Conservation (phyloP, 306 rosid species). For the Adenanthera pavonina region DNA sequence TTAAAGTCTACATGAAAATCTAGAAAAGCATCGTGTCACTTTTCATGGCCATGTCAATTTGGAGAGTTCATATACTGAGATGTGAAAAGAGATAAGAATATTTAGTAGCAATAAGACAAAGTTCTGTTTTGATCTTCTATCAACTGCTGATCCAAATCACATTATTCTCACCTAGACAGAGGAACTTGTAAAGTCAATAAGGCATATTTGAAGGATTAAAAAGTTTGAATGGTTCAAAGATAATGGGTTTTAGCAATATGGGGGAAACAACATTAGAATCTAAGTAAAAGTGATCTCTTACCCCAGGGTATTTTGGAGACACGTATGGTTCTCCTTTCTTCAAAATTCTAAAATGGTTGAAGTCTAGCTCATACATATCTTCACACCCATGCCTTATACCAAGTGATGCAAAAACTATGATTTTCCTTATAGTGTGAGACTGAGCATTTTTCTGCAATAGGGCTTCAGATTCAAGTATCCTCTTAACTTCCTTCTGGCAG, state of each 20-base stretch:
- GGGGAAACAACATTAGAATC: constrained; percentile 4
- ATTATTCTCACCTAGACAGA: neutral
- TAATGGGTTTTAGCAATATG: neutral
- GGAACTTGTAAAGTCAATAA: neutral
- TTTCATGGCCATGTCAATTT: neutral
- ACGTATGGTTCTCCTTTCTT: constrained; percentile 74
- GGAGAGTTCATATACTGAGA: neutral
- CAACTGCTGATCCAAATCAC: neutral
- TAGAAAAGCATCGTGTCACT: neutral
- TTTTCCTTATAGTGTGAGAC: constrained; percentile 83
- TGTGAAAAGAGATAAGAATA: neutral
- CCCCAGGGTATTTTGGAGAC: constrained; percentile 74
- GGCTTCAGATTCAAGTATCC: constrained; percentile 63
- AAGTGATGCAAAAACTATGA: constrained; percentile 83
- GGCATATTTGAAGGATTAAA: neutral
- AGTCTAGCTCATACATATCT: constrained; percentile 79
- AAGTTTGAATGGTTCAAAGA: neutral
- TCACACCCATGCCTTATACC: constrained; percentile 90
- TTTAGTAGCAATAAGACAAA: neutral
- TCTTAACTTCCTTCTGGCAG: constrained; percentile 87
- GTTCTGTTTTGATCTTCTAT: neutral
- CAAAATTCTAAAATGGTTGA: constrained; percentile 77
- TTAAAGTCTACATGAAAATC: neutral
- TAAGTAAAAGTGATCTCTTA: constrained; percentile 35
- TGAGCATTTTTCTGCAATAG: constrained; percentile 69